These are phyloP conservation scores for Amanita subjunquillea DNA, from an alignment of 768 basidiomycete species.

Conservation along the genomic window DNA sequence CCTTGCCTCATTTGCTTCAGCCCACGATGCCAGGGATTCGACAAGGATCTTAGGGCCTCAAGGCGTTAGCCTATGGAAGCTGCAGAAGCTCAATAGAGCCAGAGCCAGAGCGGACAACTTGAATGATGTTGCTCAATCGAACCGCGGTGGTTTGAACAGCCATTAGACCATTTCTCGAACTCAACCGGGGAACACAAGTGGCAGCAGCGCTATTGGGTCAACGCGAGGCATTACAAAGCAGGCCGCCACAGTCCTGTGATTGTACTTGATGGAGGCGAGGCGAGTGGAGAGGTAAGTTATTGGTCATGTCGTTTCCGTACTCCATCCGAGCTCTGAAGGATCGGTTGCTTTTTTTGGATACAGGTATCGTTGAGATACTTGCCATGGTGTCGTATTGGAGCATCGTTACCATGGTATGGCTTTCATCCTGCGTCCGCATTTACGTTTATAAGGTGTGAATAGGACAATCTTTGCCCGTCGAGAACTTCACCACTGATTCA, in stretches of 20 bases:
- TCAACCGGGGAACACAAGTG: constrained; percentile 46
- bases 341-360: constrained; percentile 53
- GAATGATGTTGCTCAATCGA: neutral
- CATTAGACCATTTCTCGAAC: constrained; percentile 70
- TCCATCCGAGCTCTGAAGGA: constrained; percentile 17
- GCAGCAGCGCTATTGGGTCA: constrained; percentile 90
- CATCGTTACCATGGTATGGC: constrained; percentile 77
- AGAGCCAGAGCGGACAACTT: neutral
- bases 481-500: constrained; percentile 72
- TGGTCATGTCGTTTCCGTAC: neutral
- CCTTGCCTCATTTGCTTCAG: neutral
- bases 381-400: constrained; percentile 80
- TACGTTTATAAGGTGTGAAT: neutral
- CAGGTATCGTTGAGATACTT: constrained; percentile 81
- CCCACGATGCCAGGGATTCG: neutral
- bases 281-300: constrained; percentile 59
- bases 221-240: constrained; percentile 66
- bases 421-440: neutral
- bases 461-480: constrained; percentile 70
- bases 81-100: constrained; percentile 1
- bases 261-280: constrained; percentile 90
- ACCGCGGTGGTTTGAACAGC: constrained; percentile 70
- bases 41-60: constrained; percentile 1
- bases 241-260: constrained; percentile 73
- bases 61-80: constrained; percentile 4